Evolutionary conservation across 1,139 yeast species (phyloP).

Genomic region (Spathaspora jeffriesii): DNA sequence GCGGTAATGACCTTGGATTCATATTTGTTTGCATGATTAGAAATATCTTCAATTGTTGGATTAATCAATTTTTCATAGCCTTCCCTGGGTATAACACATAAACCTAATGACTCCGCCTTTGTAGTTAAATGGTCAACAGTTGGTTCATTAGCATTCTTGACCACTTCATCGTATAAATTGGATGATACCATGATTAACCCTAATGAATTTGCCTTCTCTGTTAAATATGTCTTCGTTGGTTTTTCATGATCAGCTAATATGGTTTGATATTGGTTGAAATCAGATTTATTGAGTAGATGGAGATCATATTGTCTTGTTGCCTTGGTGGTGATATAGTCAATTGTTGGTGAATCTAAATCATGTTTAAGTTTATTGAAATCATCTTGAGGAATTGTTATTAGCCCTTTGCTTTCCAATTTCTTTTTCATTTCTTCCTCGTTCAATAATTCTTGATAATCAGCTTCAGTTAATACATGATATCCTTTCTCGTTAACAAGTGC

Average conservation of each 20-base stretch:
- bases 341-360: slow-evolving; percentile 17
- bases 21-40: slow-evolving; percentile 16
- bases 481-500: slow-evolving; percentile 27
- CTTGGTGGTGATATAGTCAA: slow-evolving; percentile 18
- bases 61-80: slow-evolving; percentile 11
- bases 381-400: slow-evolving; percentile 30
- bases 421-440: slow-evolving; percentile 37
- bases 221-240: slow-evolving; percentile 24
- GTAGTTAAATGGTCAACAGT: slow-evolving; percentile 24
- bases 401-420: slow-evolving; percentile 29
- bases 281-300: slow-evolving; percentile 24
- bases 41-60: slow-evolving; percentile 16
- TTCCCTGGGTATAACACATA: slow-evolving; percentile 9
- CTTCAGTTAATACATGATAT: slow-evolving; percentile 23
- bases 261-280: slow-evolving; percentile 21
- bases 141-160: slow-evolving; percentile 21
- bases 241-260: slow-evolving; percentile 30
- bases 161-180: slow-evolving; percentile 29
- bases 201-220: slow-evolving; percentile 28
- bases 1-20: slow-evolving; percentile 16
- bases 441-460: slow-evolving; percentile 27
- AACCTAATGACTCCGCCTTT: slow-evolving; percentile 22
- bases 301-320: slow-evolving; percentile 18
- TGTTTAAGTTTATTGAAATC: slow-evolving; percentile 20
- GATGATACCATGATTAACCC: slow-evolving; percentile 33